Conservation (phyloP, 192 early-diverging fungal species). For the Pilaira anomala region DNA sequence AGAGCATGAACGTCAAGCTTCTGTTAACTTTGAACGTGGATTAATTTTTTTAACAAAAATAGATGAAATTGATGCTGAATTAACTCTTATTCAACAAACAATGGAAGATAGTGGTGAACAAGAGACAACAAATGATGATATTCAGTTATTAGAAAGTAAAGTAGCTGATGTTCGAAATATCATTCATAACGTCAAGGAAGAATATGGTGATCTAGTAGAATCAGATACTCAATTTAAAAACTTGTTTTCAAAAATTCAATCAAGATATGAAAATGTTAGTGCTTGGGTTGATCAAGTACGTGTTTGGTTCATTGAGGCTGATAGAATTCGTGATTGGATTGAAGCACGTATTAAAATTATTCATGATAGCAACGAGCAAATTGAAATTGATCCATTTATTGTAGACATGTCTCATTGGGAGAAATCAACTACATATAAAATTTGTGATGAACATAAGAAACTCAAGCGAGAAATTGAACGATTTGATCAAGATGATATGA, state of each 20-base stretch:
- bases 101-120: constrained; percentile 32
- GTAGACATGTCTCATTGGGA: constrained; percentile 2
- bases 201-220: constrained; percentile 19
- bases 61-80: neutral
- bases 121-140: constrained; percentile 31
- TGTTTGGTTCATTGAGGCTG: constrained; percentile 44
- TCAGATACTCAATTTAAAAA: neutral
- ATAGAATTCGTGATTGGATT: constrained; percentile 45
- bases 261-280: constrained; percentile 24
- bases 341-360: constrained; percentile 35
- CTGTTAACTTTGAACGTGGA: constrained; percentile 4
- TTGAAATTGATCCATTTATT: constrained; percentile 27
- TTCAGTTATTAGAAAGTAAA: constrained; percentile 29
- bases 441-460: constrained; percentile 34
- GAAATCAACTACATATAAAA: constrained; percentile 18
- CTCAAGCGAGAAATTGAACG: constrained; percentile 37
- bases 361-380: constrained; percentile 17
- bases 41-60: neutral
- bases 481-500: constrained; percentile 46
- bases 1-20: neutral
- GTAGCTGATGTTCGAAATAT: constrained; percentile 21
- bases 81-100: constrained; percentile 22
- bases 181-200: constrained; percentile 20
- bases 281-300: constrained; percentile 37
- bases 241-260: constrained; percentile 4